Percentiles rank a stretch among this genome's conserved stretches.
phyloP scores from a whole-genome alignment of 2,329 filamentous ascomycete genomes.

The Aspergillus sp. region DNA sequence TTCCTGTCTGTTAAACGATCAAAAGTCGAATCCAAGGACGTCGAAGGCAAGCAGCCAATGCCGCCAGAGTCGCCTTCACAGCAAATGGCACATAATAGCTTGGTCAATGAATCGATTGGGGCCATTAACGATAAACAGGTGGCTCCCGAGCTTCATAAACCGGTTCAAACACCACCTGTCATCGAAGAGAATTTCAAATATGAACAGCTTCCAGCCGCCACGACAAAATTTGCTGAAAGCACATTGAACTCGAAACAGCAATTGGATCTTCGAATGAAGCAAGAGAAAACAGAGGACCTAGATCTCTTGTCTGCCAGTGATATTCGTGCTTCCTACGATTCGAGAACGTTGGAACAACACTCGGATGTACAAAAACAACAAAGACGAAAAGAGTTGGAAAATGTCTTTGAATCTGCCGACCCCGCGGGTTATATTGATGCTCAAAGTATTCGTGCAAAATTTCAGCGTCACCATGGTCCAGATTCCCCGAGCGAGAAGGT shows the following conservation, averaged over 20 bases:
- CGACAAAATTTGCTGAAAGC: too few relatives aligned
- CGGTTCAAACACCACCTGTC: too few relatives aligned
- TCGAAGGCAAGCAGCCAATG: neutral
- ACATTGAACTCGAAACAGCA: neutral
- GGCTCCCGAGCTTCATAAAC: too few relatives aligned
- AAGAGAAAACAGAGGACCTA: conserved; percentile 22
- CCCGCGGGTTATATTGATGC: conserved; percentile 11
- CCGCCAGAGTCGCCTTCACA: neutral
- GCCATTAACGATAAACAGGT: too few relatives aligned
- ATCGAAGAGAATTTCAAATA: too few relatives aligned
- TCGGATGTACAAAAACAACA: conserved; percentile 12
- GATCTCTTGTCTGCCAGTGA: conserved; percentile 31
- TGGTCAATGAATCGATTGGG: too few relatives aligned
- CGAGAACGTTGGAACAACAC: conserved; percentile 14
- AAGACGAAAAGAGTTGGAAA: conserved; percentile 14
- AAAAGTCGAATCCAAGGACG: neutral
- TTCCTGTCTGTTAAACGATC: neutral
- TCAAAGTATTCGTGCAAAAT: conserved; percentile 16
- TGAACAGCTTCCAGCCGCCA: too few relatives aligned
- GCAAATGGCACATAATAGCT: too few relatives aligned
- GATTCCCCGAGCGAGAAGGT: neutral
- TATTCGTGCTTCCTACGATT: conserved; percentile 27
- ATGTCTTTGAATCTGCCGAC: conserved; percentile 13
- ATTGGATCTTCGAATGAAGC: conserved; percentile 2
- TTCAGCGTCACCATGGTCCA: conserved; percentile 10